Evolutionary conservation across 1,284 basidiomycete genomes (phyloP).

Genomic region (Violaceomyces palustris): DNA sequence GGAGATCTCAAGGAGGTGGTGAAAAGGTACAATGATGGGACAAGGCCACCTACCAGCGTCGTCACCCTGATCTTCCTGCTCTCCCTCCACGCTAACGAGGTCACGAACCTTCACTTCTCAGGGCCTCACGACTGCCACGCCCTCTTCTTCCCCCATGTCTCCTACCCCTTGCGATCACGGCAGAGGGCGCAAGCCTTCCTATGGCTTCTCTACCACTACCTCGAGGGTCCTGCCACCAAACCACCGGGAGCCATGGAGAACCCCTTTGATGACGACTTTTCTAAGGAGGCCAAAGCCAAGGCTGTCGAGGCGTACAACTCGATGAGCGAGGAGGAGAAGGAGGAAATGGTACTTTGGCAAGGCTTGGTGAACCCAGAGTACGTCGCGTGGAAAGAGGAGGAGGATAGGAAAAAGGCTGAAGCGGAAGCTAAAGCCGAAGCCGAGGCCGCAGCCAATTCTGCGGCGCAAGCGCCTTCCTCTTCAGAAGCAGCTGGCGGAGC

Average conservation of each 20-base stretch:
- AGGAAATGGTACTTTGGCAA: constrained; percentile 36
- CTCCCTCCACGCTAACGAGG: constrained; percentile 33
- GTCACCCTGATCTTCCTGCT: constrained; percentile 49
- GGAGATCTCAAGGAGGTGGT: constrained; percentile 39
- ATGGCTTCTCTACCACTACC: constrained; percentile 50
- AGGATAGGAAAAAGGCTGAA: constrained; percentile 10
- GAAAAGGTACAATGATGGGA: constrained; percentile 27
- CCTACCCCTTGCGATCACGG: constrained; percentile 32
- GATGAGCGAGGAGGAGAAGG: constrained; percentile 17
- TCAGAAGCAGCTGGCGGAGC: constrained; percentile 3
- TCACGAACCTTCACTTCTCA: constrained; percentile 41
- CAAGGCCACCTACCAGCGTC: constrained; percentile 39
- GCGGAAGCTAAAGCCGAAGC: no score
- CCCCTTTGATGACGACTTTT: constrained; percentile 43
- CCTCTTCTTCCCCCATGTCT: constrained; percentile 47
- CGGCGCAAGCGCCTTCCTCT: no score
- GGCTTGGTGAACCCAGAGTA: constrained; percentile 40
- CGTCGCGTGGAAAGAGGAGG: constrained; percentile 25
- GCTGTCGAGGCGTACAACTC: constrained; percentile 29
- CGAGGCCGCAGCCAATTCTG: constrained; percentile 3
- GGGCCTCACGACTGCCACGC: constrained; percentile 41
- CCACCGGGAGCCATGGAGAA: constrained; percentile 35
- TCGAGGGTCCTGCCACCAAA: constrained; percentile 41
- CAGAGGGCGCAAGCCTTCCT: constrained; percentile 44
- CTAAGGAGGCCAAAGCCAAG: constrained; percentile 9